phyloP scores from a whole-genome alignment of 208 protist species.

The Crithidia acanthocephali region DNA sequence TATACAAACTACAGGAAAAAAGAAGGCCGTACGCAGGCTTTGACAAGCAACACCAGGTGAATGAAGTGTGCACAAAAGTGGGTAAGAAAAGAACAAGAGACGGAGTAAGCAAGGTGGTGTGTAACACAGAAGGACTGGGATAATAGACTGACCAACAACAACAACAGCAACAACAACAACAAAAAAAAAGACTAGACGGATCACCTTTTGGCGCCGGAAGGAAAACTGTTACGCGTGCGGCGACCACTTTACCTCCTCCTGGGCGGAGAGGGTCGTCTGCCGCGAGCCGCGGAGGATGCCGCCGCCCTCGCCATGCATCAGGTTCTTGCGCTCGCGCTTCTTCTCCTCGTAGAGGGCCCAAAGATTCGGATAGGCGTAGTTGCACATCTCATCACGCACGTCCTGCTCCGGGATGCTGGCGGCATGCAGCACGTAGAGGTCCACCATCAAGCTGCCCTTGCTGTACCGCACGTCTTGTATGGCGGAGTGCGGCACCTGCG shows the following conservation, averaged over 20 bases:
- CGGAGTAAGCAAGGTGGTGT: background rate
- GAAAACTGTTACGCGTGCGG: constrained; percentile 6
- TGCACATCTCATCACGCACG: constrained; percentile 32
- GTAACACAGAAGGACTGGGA: background rate
- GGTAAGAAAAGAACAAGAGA: no score
- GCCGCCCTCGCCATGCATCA: constrained; percentile 15
- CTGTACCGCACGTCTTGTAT: constrained; percentile 39
- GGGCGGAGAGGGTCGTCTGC: constrained; percentile 13
- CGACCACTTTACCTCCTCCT: constrained; percentile 28
- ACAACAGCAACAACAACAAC: background rate
- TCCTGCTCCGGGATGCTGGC: constrained; percentile 9
- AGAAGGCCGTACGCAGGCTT: no score
- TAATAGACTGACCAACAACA: no score
- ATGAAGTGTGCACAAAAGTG: no score
- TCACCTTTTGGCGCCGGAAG: no score
- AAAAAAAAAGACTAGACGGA: background rate
- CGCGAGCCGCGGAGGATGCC: constrained; percentile 1
- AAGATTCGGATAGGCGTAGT: constrained; percentile 27
- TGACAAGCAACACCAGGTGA: no score
- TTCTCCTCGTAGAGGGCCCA: constrained; percentile 35
- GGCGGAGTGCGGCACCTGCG: constrained; percentile 18
- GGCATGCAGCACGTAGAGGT: constrained; percentile 35
- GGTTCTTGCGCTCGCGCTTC: constrained; percentile 31
- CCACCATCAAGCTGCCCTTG: constrained; percentile 33
- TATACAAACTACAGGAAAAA: no score